Evolutionary conservation across 768 basidiomycete species (phyloP).

Genomic region (Leccinum sublutescens): DNA sequence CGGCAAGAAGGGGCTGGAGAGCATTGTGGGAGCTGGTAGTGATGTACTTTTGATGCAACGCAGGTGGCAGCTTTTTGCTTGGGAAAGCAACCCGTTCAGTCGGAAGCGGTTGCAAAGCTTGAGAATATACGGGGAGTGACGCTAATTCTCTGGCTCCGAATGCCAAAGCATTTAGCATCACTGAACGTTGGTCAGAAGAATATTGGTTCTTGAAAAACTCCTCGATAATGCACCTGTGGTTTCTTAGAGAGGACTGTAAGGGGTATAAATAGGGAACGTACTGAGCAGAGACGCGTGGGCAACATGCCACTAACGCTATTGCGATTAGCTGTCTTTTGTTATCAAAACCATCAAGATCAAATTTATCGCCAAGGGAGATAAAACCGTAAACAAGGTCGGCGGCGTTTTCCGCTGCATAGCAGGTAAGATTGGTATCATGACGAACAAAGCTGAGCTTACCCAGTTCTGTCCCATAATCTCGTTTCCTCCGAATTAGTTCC

Average conservation of each 20-base stretch:
- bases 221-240: constrained; percentile 71
- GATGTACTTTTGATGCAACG: constrained; percentile 70
- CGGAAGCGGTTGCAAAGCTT: constrained; percentile 32
- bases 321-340: constrained; percentile 72
- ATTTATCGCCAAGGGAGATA: constrained; percentile 77
- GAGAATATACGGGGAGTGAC: constrained; percentile 36
- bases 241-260: constrained; percentile 1
- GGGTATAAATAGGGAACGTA: constrained; percentile 39
- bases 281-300: constrained; percentile 78
- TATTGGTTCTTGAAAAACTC: constrained; percentile 95
- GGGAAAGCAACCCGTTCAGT: constrained; percentile 58
- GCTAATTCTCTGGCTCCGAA: constrained; percentile 85
- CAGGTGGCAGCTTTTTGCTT: constrained; percentile 72
- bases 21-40: constrained; percentile 38
- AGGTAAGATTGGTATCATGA: constrained; percentile 3
- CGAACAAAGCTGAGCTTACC: constrained; percentile 41
- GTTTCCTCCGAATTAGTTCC: constrained; percentile 80
- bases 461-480: constrained; percentile 82
- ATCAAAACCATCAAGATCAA: constrained; percentile 77
- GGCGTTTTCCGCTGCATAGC: constrained; percentile 80
- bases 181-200: constrained; percentile 80
- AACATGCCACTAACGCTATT: constrained; percentile 76
- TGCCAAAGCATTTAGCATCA: constrained; percentile 83
- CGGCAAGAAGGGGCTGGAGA: constrained; percentile 59
- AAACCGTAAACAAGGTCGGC: constrained; percentile 75